Percentiles rank a stretch among this genome's conserved stretches.
Evolutionary conservation across 1,284 basidiomycete species (phyloP).

Genomic region (Pyrrhoderma lamaoense): DNA sequence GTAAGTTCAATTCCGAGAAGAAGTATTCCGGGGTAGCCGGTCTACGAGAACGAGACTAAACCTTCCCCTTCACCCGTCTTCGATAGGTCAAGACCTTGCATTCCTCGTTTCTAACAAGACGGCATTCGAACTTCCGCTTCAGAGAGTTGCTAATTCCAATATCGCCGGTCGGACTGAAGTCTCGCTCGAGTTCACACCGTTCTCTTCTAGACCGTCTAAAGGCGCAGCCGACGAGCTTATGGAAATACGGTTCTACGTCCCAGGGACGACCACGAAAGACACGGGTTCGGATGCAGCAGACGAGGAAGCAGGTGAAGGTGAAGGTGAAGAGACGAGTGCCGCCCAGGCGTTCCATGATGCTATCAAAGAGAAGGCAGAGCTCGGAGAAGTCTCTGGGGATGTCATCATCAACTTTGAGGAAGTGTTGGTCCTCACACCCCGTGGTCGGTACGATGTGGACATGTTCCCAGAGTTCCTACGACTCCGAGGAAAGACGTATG

Average conservation of each 20-base stretch:
- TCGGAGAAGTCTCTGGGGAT: conserved; percentile 89
- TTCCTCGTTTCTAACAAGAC: conserved; percentile 90
- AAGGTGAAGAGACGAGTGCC: conserved; percentile 74
- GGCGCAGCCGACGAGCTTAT: conserved; percentile 79
- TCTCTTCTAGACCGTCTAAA: conserved; percentile 39
- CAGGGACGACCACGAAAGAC: conserved; percentile 68
- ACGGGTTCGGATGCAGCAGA: conserved; percentile 63
- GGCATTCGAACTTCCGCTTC: conserved; percentile 87
- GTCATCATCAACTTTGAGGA: conserved; percentile 95
- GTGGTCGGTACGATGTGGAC: conserved; percentile 96
- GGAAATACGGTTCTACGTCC: conserved; percentile 95
- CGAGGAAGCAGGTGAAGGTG: conserved; percentile 55
- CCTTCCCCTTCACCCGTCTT: background rate
- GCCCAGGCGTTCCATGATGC: conserved; percentile 96
- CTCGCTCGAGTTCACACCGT: conserved; percentile 83
- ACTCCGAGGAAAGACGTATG: conserved; percentile 95
- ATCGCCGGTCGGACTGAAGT: conserved; percentile 97
- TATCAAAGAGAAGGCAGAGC: conserved; percentile 95
- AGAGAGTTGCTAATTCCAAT: conserved; percentile 91
- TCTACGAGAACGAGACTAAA: no score
- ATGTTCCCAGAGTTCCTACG: conserved; percentile 95
- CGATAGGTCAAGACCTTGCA: conserved; percentile 78
- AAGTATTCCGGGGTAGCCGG: no score
- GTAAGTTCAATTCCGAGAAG: conserved; percentile 36
- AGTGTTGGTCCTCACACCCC: conserved; percentile 91